Conservation (phyloP, 768 basidiomycete species). For the Panaeolus cyanescens region DNA sequence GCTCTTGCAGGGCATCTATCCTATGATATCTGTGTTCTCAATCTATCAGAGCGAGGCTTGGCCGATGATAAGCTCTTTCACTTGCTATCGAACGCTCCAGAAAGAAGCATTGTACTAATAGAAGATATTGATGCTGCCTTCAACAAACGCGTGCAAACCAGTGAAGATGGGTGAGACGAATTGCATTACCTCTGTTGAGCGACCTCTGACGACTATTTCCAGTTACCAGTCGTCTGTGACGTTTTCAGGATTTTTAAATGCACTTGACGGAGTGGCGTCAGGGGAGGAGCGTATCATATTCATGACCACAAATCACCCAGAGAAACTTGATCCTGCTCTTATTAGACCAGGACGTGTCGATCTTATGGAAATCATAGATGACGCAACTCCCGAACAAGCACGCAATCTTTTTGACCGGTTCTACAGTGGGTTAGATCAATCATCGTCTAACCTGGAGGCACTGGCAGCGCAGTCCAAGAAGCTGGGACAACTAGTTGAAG, state of each 20-base stretch:
- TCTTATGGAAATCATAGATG: conserved; percentile 78
- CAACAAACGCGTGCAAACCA: conserved; percentile 86
- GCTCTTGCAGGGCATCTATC: conserved; percentile 89
- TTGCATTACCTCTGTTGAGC: conserved; percentile 4
- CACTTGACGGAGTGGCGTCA: conserved; percentile 95
- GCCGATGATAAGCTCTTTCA: conserved; percentile 97
- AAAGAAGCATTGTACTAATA: conserved; percentile 91
- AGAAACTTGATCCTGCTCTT: conserved; percentile 88
- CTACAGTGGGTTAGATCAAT: conserved; percentile 58
- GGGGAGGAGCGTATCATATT: conserved; percentile 98
- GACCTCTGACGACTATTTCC: conserved; percentile 14
- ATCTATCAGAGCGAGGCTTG: conserved; percentile 93
- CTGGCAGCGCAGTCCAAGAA: conserved; percentile 52
- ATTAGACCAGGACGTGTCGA: conserved; percentile 97
- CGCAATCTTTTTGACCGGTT: conserved; percentile 78
- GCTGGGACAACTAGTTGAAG: conserved; percentile 55
- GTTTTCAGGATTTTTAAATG: conserved; percentile 97
- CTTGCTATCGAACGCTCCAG: conserved; percentile 89
- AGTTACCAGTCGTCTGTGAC: conserved; percentile 96
- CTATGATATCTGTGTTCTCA: conserved; percentile 95
- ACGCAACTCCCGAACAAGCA: conserved; percentile 84
- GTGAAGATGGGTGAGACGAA: conserved; percentile 82
- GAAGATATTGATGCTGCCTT: conserved; percentile 99
- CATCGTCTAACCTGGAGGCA: conserved; percentile 35
- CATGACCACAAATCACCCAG: conserved; percentile 98